phyloP scores from a whole-genome alignment of 352 stramenopile species.

The Globisporangium sylvaticum region DNA sequence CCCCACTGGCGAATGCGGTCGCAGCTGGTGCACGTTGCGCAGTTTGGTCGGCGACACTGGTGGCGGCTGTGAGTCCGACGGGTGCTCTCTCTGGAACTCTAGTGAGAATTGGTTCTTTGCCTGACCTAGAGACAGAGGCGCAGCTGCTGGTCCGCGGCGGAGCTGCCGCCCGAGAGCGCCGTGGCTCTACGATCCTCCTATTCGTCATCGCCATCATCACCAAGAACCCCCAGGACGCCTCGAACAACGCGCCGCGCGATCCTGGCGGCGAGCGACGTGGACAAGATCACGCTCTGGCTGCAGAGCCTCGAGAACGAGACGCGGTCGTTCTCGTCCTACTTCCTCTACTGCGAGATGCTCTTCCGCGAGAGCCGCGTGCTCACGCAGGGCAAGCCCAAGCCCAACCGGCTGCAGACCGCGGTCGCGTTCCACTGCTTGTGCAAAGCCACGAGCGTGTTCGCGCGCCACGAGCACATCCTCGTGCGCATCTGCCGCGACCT shows the following conservation, averaged over 20 bases:
- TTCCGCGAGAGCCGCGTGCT: constrained; percentile 62
- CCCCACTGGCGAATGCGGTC: too few relatives aligned
- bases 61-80: too few relatives aligned
- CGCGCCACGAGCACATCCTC: constrained; percentile 52
- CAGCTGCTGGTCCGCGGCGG: too few relatives aligned
- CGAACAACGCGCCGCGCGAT: constrained; percentile 26
- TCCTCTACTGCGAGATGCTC: constrained; percentile 71
- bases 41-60: too few relatives aligned
- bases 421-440: constrained; percentile 76
- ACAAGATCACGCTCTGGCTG: constrained; percentile 69
- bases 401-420: constrained; percentile 67
- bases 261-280: constrained; percentile 35
- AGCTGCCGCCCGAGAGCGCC: constrained; percentile 21
- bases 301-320: constrained; percentile 39
- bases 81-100: too few relatives aligned
- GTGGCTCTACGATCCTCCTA: background rate
- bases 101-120: too few relatives aligned
- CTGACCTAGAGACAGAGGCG: too few relatives aligned
- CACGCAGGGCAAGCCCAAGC: constrained; percentile 51
- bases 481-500: constrained; percentile 58
- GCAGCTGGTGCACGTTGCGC: too few relatives aligned
- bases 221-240: constrained; percentile 8
- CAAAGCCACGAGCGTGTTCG: constrained; percentile 54
- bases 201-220: background rate
- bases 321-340: constrained; percentile 54